Conservation (phyloP, 345 rosid species). For the Pelargonium nanum region DNA sequence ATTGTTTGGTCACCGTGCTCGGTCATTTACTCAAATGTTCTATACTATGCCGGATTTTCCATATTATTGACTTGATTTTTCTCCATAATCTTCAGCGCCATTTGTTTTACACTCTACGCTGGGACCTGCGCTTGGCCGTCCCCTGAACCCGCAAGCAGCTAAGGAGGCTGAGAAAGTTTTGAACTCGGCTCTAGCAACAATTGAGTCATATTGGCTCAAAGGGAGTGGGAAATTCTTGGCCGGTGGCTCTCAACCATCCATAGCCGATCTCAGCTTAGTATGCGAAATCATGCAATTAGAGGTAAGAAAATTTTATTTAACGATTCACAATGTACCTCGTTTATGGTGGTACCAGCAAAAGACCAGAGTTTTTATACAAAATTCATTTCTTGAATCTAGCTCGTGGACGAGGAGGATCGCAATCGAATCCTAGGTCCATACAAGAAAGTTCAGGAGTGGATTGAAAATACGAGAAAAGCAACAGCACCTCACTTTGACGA, state of each 20-base stretch:
- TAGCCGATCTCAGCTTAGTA: conserved; percentile 80
- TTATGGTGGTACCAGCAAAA: background rate
- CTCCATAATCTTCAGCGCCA: conserved; percentile 27
- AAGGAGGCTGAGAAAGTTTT: conserved; percentile 53
- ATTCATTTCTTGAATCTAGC: conserved; percentile 17
- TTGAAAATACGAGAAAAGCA: conserved; percentile 52
- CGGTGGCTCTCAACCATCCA: conserved; percentile 68
- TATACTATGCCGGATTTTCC: too few relatives aligned
- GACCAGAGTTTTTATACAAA: background rate
- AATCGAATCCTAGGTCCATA: conserved; percentile 40
- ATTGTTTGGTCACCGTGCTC: too few relatives aligned
- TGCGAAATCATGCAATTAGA: conserved; percentile 48
- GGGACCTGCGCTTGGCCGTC: conserved; percentile 49
- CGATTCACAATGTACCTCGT: background rate
- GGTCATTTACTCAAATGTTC: too few relatives aligned
- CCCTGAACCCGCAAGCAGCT: conserved; percentile 49
- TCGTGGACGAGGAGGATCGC: conserved; percentile 58
- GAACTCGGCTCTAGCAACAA: conserved; percentile 36
- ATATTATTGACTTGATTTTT: background rate
- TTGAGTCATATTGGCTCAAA: conserved; percentile 76
- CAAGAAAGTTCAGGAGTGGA: conserved; percentile 69
- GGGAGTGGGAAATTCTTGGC: conserved; percentile 56
- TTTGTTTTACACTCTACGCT: conserved; percentile 32
- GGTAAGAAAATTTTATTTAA: background rate
- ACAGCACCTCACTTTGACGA: conserved; percentile 70